phyloP scores from a whole-genome alignment of 2,329 filamentous ascomycete genomes.

The Colletotrichum echinochloae region DNA sequence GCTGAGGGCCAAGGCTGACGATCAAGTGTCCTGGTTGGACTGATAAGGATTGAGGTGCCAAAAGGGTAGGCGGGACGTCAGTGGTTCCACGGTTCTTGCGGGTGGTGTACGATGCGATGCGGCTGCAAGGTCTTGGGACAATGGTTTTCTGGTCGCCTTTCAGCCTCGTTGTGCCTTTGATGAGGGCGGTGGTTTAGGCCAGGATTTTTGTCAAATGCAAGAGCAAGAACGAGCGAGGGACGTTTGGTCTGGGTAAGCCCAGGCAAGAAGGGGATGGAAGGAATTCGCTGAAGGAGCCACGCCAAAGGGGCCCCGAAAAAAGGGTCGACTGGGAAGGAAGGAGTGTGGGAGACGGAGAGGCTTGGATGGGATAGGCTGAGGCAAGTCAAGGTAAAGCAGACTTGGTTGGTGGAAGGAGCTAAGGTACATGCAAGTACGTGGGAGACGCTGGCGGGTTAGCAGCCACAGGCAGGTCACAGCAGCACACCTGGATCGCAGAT shows the following conservation, averaged over 20 bases:
- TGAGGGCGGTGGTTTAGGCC: conserved; percentile 26
- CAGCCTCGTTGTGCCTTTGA: conserved; percentile 22
- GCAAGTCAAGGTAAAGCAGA: conserved; percentile 28
- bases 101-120: conserved; percentile 4
- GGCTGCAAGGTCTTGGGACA: conserved; percentile 3
- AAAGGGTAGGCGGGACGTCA: conserved; percentile 7
- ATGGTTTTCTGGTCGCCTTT: conserved; percentile 8
- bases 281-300: conserved; percentile 36
- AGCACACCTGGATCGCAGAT: conserved; percentile 1
- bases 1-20: conserved; percentile 34
- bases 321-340: conserved; percentile 35
- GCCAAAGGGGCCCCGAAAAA: conserved; percentile 27
- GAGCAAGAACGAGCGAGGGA: conserved; percentile 26
- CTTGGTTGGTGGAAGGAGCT: conserved; percentile 19
- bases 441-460: conserved; percentile 1
- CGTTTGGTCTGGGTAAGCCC: conserved; percentile 38
- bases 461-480: neutral
- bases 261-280: conserved; percentile 34
- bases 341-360: conserved; percentile 19
- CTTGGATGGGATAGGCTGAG: conserved; percentile 38
- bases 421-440: conserved; percentile 31
- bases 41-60: conserved; percentile 24
- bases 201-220: conserved; percentile 31
- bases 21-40: conserved; percentile 21
- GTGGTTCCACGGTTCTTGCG: conserved; percentile 11